Conservation (phyloP, 2,329 filamentous ascomycete species). For the Trichoderma polysporum region DNA sequence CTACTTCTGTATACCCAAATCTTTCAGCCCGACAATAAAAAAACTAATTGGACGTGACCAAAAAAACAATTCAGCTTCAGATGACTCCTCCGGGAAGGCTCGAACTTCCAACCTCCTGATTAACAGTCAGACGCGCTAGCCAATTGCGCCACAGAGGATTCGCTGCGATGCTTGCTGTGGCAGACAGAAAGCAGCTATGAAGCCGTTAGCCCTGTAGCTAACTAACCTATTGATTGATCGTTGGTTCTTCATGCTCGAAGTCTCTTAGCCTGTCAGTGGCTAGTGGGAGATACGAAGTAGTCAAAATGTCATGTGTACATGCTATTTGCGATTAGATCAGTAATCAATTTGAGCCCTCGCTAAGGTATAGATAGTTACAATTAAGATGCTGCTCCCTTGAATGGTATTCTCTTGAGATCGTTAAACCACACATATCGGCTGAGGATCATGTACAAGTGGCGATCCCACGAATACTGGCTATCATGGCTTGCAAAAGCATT, state of each 20-base stretch:
- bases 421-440: slow-evolving; percentile 45
- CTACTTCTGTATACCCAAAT: not conserved
- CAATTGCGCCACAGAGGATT: slow-evolving; percentile 48
- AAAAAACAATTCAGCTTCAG: not conserved
- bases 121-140: slow-evolving; percentile 63
- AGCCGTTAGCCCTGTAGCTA: not conserved
- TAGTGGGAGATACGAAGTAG: not conserved
- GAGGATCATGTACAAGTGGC: slow-evolving; percentile 40
- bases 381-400: not conserved
- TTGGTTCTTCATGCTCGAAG: not conserved
- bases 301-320: not conserved
- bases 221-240: too few species aligned
- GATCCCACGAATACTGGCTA: slow-evolving; percentile 43
- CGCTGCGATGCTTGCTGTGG: not conserved
- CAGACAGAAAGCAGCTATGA: not conserved
- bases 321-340: not conserved
- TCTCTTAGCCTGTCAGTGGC: not conserved
- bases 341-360: not conserved
- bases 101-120: slow-evolving; percentile 25
- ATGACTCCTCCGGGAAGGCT: slow-evolving; percentile 23
- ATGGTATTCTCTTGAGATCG: slow-evolving; percentile 23
- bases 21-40: not conserved
- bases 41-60: not conserved
- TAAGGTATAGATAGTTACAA: not conserved
- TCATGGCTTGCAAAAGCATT: slow-evolving; percentile 38